Conservation (phyloP, 441 rosid genomes). For the Euphorbia schlechtendalii region DNA sequence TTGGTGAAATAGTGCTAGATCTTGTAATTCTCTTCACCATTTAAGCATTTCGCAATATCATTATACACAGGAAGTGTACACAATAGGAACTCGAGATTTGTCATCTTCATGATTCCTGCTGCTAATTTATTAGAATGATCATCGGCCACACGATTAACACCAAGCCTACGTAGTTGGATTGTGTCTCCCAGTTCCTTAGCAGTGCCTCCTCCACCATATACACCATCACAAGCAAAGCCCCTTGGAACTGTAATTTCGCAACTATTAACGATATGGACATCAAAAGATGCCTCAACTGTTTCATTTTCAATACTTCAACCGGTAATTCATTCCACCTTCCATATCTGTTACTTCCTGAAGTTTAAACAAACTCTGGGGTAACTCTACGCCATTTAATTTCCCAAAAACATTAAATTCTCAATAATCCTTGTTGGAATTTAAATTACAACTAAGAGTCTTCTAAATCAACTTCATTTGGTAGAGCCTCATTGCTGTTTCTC, state of each 20-base stretch:
- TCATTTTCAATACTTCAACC: neutral
- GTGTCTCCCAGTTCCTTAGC: constrained; percentile 16
- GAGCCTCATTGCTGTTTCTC: no score
- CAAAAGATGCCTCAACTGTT: constrained; percentile 18
- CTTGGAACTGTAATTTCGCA: constrained; percentile 13
- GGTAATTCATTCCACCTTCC: neutral
- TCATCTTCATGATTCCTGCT: constrained; percentile 15
- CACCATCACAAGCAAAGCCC: constrained; percentile 9
- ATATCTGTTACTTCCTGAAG: constrained; percentile 4
- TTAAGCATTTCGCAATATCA: constrained; percentile 9
- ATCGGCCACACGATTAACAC: constrained; percentile 7
- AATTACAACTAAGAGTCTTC: no score
- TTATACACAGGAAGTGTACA: neutral
- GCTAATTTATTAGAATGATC: constrained; percentile 15
- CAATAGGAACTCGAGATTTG: constrained; percentile 6
- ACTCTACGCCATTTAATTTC: no score
- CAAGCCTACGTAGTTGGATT: neutral
- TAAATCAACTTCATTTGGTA: no score
- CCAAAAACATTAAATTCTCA: no score
- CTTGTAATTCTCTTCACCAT: constrained; percentile 14
- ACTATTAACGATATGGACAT: neutral
- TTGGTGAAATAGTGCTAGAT: constrained; percentile 7
- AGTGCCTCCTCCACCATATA: constrained; percentile 19
- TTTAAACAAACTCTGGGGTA: constrained; percentile 11
- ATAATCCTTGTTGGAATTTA: no score